Conservation (phyloP, 2,329 filamentous ascomycete genomes). For the Sclerotinia glacialis region DNA sequence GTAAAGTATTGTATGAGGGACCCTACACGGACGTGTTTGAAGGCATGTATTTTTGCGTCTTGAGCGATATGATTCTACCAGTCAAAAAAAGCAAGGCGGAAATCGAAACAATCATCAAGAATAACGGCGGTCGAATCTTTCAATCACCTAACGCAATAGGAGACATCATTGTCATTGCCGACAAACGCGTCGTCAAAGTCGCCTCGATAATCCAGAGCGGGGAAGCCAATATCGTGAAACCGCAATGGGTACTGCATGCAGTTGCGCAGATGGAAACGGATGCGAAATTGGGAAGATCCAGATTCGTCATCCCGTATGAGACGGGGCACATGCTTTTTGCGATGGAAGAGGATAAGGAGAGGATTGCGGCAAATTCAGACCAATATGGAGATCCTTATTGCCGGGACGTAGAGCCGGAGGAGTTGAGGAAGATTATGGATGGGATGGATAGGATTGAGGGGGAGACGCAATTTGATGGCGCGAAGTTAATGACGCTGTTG, state of each 20-base stretch:
- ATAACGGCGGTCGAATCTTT: conserved; percentile 75
- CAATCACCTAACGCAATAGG: conserved; percentile 65
- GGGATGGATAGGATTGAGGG: conserved; percentile 49
- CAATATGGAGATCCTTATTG: conserved; percentile 79
- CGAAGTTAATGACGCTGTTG: conserved; percentile 53
- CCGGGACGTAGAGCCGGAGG: conserved; percentile 62
- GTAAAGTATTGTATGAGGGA: conserved; percentile 52
- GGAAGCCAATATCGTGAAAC: conserved; percentile 69
- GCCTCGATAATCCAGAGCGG: conserved; percentile 75
- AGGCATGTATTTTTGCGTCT: conserved; percentile 75
- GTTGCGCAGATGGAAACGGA: conserved; percentile 53
- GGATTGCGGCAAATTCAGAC: conserved; percentile 65
- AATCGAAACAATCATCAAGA: conserved; percentile 77
- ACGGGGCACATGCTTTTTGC: conserved; percentile 70
- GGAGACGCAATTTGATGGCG: conserved; percentile 29
- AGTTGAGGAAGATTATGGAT: conserved; percentile 54
- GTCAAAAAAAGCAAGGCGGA: conserved; percentile 73
- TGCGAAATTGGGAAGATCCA: conserved; percentile 43
- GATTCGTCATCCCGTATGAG: conserved; percentile 61
- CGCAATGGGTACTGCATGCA: conserved; percentile 77
- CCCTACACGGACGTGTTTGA: conserved; percentile 66
- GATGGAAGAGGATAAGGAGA: conserved; percentile 52
- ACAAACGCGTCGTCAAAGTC: conserved; percentile 77
- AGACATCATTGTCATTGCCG: conserved; percentile 70
- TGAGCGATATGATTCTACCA: conserved; percentile 71